Evolutionary conservation across 2,329 filamentous ascomycete species (phyloP).

Genomic region (Alternaria atra): DNA sequence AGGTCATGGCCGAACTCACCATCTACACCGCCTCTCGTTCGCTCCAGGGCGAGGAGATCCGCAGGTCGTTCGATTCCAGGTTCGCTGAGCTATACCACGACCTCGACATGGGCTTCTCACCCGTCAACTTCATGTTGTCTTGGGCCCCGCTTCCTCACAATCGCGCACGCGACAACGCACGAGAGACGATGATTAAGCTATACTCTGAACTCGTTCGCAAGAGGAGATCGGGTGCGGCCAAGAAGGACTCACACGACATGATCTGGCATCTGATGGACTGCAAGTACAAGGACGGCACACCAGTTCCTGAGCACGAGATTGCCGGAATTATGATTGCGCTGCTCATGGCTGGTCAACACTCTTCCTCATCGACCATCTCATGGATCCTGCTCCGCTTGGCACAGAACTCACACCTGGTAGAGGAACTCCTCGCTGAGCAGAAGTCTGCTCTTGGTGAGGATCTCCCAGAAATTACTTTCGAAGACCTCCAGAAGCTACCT

Average conservation of each 20-base stretch:
- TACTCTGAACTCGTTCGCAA: slow-evolving; percentile 84
- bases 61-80: slow-evolving; percentile 78
- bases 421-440: slow-evolving; percentile 87
- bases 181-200: slow-evolving; percentile 79
- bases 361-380: slow-evolving; percentile 81
- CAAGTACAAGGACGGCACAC: slow-evolving; percentile 81
- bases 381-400: slow-evolving; percentile 88
- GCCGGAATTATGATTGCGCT: slow-evolving; percentile 95
- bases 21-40: slow-evolving; percentile 89
- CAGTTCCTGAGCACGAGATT: slow-evolving; percentile 83
- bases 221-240: slow-evolving; percentile 65
- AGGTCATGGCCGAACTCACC: slow-evolving; percentile 83
- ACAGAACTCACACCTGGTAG: slow-evolving; percentile 76
- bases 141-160: slow-evolving; percentile 93
- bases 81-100: slow-evolving; percentile 88
- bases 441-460: slow-evolving; percentile 75
- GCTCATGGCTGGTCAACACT: slow-evolving; percentile 92
- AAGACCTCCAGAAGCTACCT: slow-evolving; percentile 78
- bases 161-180: slow-evolving; percentile 79
- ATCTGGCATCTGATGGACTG: slow-evolving; percentile 90
- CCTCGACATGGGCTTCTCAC: slow-evolving; percentile 87
- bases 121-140: slow-evolving; percentile 89
- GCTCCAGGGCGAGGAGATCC: slow-evolving; percentile 84
- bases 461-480: slow-evolving; percentile 77
- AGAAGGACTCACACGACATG: slow-evolving; percentile 72